Evolutionary conservation across 139 green algal species (phyloP).

Genomic region (Coccomyxa sp.): DNA sequence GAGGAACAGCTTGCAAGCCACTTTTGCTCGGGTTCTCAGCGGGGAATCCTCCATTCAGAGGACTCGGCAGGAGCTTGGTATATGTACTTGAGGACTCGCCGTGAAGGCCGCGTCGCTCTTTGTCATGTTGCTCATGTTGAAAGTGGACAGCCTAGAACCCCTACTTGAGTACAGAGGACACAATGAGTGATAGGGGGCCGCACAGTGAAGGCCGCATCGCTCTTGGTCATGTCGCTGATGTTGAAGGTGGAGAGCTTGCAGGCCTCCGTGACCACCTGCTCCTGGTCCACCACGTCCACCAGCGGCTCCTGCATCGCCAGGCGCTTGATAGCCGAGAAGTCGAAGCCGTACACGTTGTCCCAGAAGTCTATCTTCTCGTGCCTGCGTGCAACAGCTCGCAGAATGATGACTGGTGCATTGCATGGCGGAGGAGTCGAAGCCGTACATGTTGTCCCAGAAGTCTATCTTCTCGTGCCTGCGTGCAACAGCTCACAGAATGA

Average conservation of each 20-base stretch:
- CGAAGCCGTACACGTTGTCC: slow-evolving; percentile 91
- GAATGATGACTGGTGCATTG: slow-evolving; percentile 35
- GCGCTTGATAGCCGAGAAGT: slow-evolving; percentile 81
- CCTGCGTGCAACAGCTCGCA: slow-evolving; percentile 50
- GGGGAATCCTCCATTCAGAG: too few species aligned
- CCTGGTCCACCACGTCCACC: slow-evolving; percentile 69
- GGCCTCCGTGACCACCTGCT: slow-evolving; percentile 50
- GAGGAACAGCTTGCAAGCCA: too few species aligned
- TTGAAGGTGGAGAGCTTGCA: slow-evolving; percentile 59
- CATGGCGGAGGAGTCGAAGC: slow-evolving; percentile 65
- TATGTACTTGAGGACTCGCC: too few species aligned
- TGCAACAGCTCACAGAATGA: slow-evolving; percentile 70
- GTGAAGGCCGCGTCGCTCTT: too few species aligned
- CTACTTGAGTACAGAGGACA: too few species aligned
- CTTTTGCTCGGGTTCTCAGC: too few species aligned
- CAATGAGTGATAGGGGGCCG: too few species aligned
- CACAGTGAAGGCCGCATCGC: slow-evolving; percentile 62
- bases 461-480: slow-evolving; percentile 71
- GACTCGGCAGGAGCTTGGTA: too few species aligned
- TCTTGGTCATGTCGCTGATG: slow-evolving; percentile 71
- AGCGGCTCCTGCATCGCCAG: slow-evolving; percentile 78
- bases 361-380: slow-evolving; percentile 83
- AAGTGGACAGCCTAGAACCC: too few species aligned
- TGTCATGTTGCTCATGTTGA: too few species aligned
- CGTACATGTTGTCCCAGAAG: slow-evolving; percentile 91